phyloP scores from a whole-genome alignment of 73 alveolate genomes.

The Breviolum minutum region DNA sequence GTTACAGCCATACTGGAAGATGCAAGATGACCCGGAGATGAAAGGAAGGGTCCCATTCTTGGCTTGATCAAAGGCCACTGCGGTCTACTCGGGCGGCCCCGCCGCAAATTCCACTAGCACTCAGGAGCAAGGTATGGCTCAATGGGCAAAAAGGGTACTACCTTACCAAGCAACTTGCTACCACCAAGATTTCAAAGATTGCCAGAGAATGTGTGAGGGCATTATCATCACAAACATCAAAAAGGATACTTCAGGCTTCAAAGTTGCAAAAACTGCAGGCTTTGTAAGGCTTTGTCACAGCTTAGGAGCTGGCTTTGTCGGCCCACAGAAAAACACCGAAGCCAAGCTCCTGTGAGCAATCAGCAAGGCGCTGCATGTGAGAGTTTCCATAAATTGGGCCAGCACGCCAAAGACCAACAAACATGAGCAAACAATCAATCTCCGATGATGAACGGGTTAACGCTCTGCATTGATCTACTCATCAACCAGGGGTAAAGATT shows the following conservation, averaged over 20 bases:
- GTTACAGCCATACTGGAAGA: no score
- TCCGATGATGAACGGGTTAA: not conserved
- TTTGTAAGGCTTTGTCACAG: not conserved
- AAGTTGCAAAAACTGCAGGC: not conserved
- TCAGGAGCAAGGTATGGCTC: constrained; percentile 67
- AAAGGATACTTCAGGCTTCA: not conserved
- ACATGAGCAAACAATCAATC: no score
- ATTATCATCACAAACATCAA: no score
- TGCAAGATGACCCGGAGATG: no score
- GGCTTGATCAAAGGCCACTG: not conserved
- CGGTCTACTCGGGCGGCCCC: not conserved
- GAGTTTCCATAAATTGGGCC: no score
- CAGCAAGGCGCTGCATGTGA: no score
- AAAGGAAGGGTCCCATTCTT: no score
- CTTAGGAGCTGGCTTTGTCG: constrained; percentile 46
- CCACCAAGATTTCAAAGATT: not conserved
- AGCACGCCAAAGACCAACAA: no score
- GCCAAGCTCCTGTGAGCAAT: constrained; percentile 67
- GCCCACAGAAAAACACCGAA: constrained; percentile 79
- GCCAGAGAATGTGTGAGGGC: no score
- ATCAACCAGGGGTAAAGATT: not conserved
- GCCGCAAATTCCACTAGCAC: not conserved
- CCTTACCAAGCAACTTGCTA: not conserved
- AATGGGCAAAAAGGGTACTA: constrained; percentile 52
- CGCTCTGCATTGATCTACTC: not conserved